Percentiles rank a stretch among this genome's conserved stretches.
Conservation (phyloP, 2,329 filamentous ascomycete genomes). For the Pseudogymnoascus verrucosus region DNA sequence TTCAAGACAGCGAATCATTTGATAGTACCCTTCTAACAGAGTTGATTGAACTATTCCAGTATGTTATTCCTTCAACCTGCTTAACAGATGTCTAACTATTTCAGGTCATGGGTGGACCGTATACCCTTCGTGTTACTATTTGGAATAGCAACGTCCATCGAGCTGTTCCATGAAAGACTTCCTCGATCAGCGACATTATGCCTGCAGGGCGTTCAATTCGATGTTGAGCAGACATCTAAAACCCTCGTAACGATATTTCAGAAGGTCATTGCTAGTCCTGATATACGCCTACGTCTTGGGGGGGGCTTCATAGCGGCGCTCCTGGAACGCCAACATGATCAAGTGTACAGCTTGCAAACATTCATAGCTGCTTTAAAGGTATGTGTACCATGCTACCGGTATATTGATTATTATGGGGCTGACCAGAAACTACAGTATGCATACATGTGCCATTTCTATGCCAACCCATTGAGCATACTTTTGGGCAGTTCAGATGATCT, state of each 20-base stretch:
- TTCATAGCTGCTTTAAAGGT: slow-evolving; percentile 65
- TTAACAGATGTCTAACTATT: slow-evolving; percentile 9
- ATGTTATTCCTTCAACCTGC: slow-evolving; percentile 23
- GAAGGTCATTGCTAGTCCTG: slow-evolving; percentile 50
- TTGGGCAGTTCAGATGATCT: slow-evolving; percentile 31
- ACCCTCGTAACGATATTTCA: slow-evolving; percentile 68
- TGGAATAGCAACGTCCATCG: slow-evolving; percentile 73
- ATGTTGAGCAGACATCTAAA: slow-evolving; percentile 64
- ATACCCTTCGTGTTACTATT: slow-evolving; percentile 72
- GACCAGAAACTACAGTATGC: slow-evolving; percentile 49
- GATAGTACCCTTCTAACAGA: slow-evolving; percentile 66
- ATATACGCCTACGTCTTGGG: slow-evolving; percentile 54
- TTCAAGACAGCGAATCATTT: slow-evolving; percentile 79
- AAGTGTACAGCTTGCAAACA: slow-evolving; percentile 66
- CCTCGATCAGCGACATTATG: slow-evolving; percentile 59
- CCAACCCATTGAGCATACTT: slow-evolving; percentile 64
- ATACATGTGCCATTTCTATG: slow-evolving; percentile 81
- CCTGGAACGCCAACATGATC: slow-evolving; percentile 65
- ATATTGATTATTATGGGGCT: not conserved
- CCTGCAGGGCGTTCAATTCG: slow-evolving; percentile 65
- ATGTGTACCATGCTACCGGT: slow-evolving; percentile 15
- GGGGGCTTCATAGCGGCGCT: slow-evolving; percentile 53
- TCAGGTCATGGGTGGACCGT: slow-evolving; percentile 60
- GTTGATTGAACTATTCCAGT: slow-evolving; percentile 61
- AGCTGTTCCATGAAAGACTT: slow-evolving; percentile 68